phyloP scores from a whole-genome alignment of 192 early-diverging fungal genomes.

The Rhizoclosmatium globosum region DNA sequence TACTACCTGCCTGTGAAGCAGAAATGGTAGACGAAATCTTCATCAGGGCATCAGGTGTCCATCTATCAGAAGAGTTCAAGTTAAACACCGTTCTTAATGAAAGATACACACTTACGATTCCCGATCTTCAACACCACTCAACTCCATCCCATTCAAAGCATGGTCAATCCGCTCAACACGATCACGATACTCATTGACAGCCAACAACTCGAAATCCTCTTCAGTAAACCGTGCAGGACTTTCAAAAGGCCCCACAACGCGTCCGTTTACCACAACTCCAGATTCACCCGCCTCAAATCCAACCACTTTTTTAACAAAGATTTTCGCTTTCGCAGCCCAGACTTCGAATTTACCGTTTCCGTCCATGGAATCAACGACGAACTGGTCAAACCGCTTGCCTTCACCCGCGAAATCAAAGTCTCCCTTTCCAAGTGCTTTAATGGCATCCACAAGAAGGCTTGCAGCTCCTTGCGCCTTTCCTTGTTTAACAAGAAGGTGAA shows the following conservation, averaged over 20 bases:
- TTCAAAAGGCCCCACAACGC: no score
- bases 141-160: constrained; percentile 31
- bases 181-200: constrained; percentile 60
- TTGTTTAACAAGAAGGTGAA: neutral
- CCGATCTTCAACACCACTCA: constrained; percentile 18
- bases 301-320: no score
- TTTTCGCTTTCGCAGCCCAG: neutral
- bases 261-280: no score
- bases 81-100: no score
- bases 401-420: constrained; percentile 11
- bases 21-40: constrained; percentile 16
- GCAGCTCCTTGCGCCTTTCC: neutral
- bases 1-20: neutral
- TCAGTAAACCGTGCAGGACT: constrained; percentile 51
- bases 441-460: neutral
- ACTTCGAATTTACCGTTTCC: constrained; percentile 7
- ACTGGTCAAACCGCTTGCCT: neutral
- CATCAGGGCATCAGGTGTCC: constrained; percentile 28
- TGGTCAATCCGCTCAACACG: constrained; percentile 40
- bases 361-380: neutral
- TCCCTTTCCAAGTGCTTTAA: neutral
- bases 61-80: no score
- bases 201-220: constrained; percentile 69
- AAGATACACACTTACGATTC: no score
- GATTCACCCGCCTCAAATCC: no score